Percentiles rank a stretch among this genome's conserved stretches.
Conservation (phyloP, 768 basidiomycete species). For the Amanita phalloides region DNA sequence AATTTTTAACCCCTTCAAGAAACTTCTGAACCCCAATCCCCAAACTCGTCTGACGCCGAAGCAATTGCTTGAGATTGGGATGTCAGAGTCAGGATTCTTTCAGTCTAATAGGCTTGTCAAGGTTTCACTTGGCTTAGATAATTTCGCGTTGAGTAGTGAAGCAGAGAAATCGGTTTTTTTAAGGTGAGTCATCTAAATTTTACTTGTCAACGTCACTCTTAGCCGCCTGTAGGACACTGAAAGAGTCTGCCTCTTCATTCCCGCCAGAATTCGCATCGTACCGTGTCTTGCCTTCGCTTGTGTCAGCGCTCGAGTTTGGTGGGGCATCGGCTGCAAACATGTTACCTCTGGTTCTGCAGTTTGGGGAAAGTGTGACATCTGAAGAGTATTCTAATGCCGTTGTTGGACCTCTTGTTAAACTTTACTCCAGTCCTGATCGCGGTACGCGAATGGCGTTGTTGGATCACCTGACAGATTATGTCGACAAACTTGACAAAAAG, state of each 20-base stretch:
- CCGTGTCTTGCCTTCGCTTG: conserved; percentile 80
- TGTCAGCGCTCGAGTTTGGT: conserved; percentile 69
- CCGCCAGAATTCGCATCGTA: conserved; percentile 79
- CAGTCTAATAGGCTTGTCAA: conserved; percentile 70
- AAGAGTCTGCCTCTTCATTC: conserved; percentile 69
- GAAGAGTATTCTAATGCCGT: conserved; percentile 63
- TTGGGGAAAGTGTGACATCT: conserved; percentile 61
- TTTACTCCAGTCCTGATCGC: conserved; percentile 85
- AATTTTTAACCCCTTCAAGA: conserved; percentile 77
- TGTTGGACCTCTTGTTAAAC: conserved; percentile 68
- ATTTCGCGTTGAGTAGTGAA: conserved; percentile 74
- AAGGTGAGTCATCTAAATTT: conserved; percentile 30
- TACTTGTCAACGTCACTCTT: conserved; percentile 8
- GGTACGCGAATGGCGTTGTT: conserved; percentile 91
- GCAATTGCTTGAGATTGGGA: conserved; percentile 71
- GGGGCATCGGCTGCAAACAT: conserved; percentile 68
- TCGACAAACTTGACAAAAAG: conserved; percentile 80
- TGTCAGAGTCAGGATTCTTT: conserved; percentile 79
- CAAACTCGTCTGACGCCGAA: conserved; percentile 70
- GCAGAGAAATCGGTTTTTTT: conserved; percentile 67
- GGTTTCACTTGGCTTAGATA: conserved; percentile 77
- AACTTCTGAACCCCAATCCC: conserved; percentile 82
- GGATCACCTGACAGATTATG: conserved; percentile 76
- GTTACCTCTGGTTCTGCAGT: conserved; percentile 74
- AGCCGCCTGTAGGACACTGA: conserved; percentile 44